Evolutionary conservation across 495 filamentous ascomycete genomes (phyloP), one percentile per base, ranked within the genome.

Genomic region (Trichoderma orchidacearum): DNA sequence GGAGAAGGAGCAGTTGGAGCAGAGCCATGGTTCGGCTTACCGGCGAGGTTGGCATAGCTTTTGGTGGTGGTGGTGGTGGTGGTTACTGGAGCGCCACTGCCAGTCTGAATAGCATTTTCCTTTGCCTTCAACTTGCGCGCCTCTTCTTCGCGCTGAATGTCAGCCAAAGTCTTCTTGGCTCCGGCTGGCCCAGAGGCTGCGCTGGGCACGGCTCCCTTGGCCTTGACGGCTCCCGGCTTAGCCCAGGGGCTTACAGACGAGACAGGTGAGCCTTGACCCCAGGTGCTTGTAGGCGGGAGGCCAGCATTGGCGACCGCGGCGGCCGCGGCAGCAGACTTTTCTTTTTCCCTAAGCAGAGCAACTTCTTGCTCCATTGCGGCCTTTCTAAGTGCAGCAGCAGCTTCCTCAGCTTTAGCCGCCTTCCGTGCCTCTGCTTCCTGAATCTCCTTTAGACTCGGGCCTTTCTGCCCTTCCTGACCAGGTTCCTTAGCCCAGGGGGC

Each of bases 141-240:
- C 65, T 97, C 93, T 62, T 98, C 93, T 72, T 98, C 93, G 63
- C 91, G 90, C 66, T 97, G 93, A 58, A 97, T 97, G 57, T 97
- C 92, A 51, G 88, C 87, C 30, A 97, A 76, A 0, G 91, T 96
- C 79, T 95, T 97, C 77, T 91, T 91, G 30, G 80, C 71, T 23
- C 74, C 65, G 17, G 76, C 65, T 9, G 62, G 63, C 17, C 75
- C 62, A 5, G 70, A 68, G 13, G 77, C 68, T 36, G 77, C 63
- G 11, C 69, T 59, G 9, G 70, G 64, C 7, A 56, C 62, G 7
- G 61, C 59, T 4, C 57, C 53, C 13, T 45, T 55, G 18, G 51
- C 62, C 55, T 75, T 75, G 17, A 67, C 61, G 11, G 70, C 59
- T 64, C 66, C 73, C 76, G 91, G 68, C 71, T 84, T 66, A 72